phyloP scores from a whole-genome alignment of 768 basidiomycete genomes.

The Leccinellum rugosiceps region DNA sequence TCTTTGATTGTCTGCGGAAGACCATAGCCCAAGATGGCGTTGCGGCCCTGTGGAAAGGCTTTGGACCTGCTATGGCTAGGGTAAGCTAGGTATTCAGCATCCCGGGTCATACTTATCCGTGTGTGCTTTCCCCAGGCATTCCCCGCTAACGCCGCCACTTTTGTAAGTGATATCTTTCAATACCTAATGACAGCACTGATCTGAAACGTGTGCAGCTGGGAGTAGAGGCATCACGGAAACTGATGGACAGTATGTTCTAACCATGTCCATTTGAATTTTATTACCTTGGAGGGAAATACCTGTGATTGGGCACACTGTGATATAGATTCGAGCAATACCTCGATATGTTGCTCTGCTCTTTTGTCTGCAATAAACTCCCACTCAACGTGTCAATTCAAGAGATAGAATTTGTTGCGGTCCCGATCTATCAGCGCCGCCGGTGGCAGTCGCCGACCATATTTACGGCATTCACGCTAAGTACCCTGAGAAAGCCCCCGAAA shows the following conservation, averaged over 20 bases:
- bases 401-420: background rate
- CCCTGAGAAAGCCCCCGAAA: background rate
- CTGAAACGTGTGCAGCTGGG: conserved; percentile 57
- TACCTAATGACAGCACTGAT: background rate
- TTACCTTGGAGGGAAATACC: conserved; percentile 5
- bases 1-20: conserved; percentile 90
- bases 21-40: conserved; percentile 88
- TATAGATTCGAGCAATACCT: conserved; percentile 4
- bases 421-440: no score
- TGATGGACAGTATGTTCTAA: conserved; percentile 69
- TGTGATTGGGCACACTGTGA: background rate
- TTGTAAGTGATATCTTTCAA: conserved; percentile 50
- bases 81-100: conserved; percentile 40
- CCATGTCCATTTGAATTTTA: background rate
- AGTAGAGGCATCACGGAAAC: conserved; percentile 84
- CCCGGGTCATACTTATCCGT: conserved; percentile 1
- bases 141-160: conserved; percentile 95
- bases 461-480: background rate
- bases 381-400: background rate
- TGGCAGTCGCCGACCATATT: no score
- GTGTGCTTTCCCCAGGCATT: conserved; percentile 62
- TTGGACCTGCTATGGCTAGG: conserved; percentile 94
- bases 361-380: conserved; percentile 6
- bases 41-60: conserved; percentile 90
- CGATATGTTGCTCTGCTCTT: conserved; percentile 4